Base-by-base conservation (phyloP, 1,139 yeast genomes). In the Magnusiomyces magnusii region DNA sequence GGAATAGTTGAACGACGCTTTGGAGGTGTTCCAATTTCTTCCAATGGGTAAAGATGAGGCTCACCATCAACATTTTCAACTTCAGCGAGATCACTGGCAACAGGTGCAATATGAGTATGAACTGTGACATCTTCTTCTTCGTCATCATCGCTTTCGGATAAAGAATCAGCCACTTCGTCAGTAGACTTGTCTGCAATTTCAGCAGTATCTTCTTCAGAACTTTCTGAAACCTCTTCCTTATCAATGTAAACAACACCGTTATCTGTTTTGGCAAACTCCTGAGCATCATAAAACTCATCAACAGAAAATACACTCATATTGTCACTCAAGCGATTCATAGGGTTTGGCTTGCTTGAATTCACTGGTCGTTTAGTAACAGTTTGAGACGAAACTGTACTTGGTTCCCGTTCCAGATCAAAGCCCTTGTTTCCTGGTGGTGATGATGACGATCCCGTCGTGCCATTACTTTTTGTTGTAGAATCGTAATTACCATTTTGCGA, bases 201-300 rank as follows among this genome's bases (percentile, higher is more conserved):
- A 1, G 57, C 65, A 9, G 61, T 58, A 3, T 60, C 65, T 2
- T 56, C 19, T 39, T 39, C 44, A 2, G 66, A 70, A 39, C 65
- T 76, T 25, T 56, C 63, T 21, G 63, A 67, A 44, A 55, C 60
- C 21, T 61, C 66, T 7, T 65, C 67, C 31, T 64, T 66, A 31
- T 69, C 71, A 28, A 67, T 64, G 51, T 66, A 64, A 3, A 69
- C 64, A 21, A 70, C 68, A 2, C 71, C 73, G 27, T 65, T 66
- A 56, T 69, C 72, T 2, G 65, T 64, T 53, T 64, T 51, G 7
- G 63, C 63, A 19, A 68, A 76, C 53, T 86, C 92, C 53, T 76
- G 76, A 1, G 95, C 95, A 71, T 87, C 95, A 66, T 72, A 85
- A 68, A 82, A 87, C 57, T 84, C 88, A 53, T 78, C 80, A 3